Conservation (phyloP, 2,329 filamentous ascomycete species). For the Arthrinium puccinioides region DNA sequence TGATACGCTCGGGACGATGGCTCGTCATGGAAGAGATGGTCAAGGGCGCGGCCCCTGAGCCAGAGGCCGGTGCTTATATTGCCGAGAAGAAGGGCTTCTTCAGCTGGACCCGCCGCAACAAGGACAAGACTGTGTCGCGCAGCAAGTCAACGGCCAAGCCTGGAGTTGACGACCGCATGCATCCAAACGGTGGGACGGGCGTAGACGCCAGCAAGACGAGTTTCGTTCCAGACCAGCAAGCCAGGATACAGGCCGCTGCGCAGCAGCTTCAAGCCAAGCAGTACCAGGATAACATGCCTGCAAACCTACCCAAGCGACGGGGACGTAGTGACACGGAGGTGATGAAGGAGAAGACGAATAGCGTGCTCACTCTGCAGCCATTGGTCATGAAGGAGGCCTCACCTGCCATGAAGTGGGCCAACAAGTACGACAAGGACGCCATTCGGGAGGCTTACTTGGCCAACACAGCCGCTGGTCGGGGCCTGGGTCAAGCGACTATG, state of each 20-base stretch:
- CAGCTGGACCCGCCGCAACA: conserved; percentile 70
- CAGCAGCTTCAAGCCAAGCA: conserved; percentile 71
- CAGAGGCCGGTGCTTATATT: conserved; percentile 79
- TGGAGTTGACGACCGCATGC: too few relatives aligned
- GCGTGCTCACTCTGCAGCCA: conserved; percentile 81
- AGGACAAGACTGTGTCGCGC: conserved; percentile 51
- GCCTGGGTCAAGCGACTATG: conserved; percentile 40
- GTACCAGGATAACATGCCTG: conserved; percentile 41
- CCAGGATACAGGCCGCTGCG: conserved; percentile 85
- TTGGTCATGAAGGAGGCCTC: conserved; percentile 80
- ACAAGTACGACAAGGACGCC: conserved; percentile 84
- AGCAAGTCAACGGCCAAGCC: conserved; percentile 58
- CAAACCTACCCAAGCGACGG: conserved; percentile 35
- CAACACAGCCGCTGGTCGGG: conserved; percentile 65
- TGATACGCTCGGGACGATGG: conserved; percentile 76
- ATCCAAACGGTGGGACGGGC: conserved; percentile 30
- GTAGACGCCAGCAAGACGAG: conserved; percentile 64
- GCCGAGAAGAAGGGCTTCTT: conserved; percentile 95
- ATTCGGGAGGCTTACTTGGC: conserved; percentile 81
- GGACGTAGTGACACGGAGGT: conserved; percentile 48
- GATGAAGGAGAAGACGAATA: conserved; percentile 72
- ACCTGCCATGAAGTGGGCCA: conserved; percentile 94
- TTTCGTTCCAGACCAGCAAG: conserved; percentile 85
- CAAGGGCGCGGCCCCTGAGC: conserved; percentile 82
- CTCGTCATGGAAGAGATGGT: conserved; percentile 94